Evolutionary conservation across 495 filamentous ascomycete genomes (phyloP), one percentile per base, ranked within the genome.

Genomic region (Amphirosellinia nigrospora): DNA sequence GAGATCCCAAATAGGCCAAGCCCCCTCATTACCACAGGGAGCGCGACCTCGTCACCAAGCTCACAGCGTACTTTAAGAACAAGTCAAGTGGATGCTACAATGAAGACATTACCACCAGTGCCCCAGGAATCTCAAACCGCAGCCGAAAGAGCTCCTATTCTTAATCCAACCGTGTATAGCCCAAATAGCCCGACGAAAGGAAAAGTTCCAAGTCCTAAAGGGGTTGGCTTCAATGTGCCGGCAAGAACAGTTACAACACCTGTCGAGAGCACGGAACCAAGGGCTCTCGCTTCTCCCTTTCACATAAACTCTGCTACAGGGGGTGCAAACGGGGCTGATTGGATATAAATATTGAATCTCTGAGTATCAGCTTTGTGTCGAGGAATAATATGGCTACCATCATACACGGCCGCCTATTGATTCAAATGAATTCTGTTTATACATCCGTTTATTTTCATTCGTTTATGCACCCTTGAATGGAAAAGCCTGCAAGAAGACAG

Each of bases 171-270:
- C 3, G 77, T 84, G 58, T 85, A 84, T 64, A 73, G 74, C 52
- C 82, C 81, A 3, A 70, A 74, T 0, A 83, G 79, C 34, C 82
- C 82, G 2, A 82, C 74, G 28, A 84, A 79, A 58, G 69, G 73
- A 26, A 85, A 79, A 69, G 72, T 83, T 0, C 79, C 83, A 8
- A 84, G 82, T 46, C 82, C 82, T 16, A 80, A 70, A 58, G 82
- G 82, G 8, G 82, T 84, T 30, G 82, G 82, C 28, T 84, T 84
- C 73, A 79, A 71, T 23, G 60, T 72, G 48, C 75, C 76, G 23
- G 66, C 59, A 46, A 73, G 75, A 28, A 70, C 45, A 10, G 73
- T 72, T 66, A 77, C 73, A 15, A 71, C 75, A 16, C 75, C 75
- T 28, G 56, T 73, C n/a, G 64, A 73, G n/a, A 59, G 60, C 8